phyloP scores from a whole-genome alignment of 2,329 filamentous ascomycete genomes.

The Fusarium coicis region DNA sequence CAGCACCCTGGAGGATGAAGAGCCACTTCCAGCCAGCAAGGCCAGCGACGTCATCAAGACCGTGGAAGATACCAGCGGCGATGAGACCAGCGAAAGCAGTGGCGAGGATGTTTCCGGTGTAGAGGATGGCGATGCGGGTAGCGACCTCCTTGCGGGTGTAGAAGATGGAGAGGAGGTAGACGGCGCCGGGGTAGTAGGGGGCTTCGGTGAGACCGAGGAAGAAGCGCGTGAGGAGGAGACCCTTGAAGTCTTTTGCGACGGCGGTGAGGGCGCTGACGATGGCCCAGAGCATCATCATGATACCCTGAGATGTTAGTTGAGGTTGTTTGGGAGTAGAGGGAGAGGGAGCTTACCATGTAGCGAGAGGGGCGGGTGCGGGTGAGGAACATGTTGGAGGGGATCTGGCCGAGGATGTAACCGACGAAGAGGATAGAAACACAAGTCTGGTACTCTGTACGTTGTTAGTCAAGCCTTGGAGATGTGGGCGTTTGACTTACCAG shows the following conservation, averaged over 20 bases:
- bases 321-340: rapidly evolving
- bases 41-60: slow-evolving; percentile 41
- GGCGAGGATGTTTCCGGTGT: slow-evolving; percentile 52
- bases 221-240: slow-evolving; percentile 60
- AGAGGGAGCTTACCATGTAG: slow-evolving; percentile 49
- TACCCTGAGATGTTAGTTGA: slow-evolving; percentile 39
- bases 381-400: slow-evolving; percentile 57
- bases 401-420: slow-evolving; percentile 59
- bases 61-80: slow-evolving; percentile 55
- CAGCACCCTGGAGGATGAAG: slow-evolving; percentile 73
- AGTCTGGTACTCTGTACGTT: slow-evolving; percentile 45
- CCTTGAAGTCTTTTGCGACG: slow-evolving; percentile 59
- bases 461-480: rapidly evolving
- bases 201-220: slow-evolving; percentile 56
- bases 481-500: neutral
- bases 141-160: slow-evolving; percentile 64
- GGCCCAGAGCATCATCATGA: slow-evolving; percentile 61
- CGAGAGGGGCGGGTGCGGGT: slow-evolving; percentile 54
- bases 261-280: slow-evolving; percentile 59
- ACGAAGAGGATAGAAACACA: slow-evolving; percentile 49
- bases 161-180: slow-evolving; percentile 61
- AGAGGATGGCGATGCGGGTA: slow-evolving; percentile 56
- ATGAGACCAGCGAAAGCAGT: slow-evolving; percentile 58
- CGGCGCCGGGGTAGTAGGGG: slow-evolving; percentile 51
- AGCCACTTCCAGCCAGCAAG: slow-evolving; percentile 55